Percentiles rank a stretch among this genome's conserved stretches.
phyloP scores from a whole-genome alignment of 2,329 filamentous ascomycete species.

The Aspergillus niger region DNA sequence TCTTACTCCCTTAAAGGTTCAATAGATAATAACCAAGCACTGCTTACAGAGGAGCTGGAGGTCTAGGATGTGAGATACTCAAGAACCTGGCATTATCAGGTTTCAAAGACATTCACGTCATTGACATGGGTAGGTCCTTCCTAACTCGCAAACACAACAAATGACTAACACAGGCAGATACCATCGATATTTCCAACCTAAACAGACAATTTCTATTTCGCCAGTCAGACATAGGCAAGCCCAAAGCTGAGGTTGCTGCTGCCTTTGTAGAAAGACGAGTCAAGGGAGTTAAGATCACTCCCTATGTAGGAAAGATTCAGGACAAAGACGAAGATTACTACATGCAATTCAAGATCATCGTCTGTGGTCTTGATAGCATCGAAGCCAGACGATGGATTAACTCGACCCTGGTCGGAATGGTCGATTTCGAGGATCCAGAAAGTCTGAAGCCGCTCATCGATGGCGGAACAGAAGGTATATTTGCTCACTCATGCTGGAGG shows the following conservation, averaged over 20 bases:
- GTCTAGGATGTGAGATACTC: slow-evolving; percentile 91
- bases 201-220: slow-evolving; percentile 98
- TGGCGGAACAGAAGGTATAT: slow-evolving; percentile 82
- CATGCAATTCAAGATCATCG: slow-evolving; percentile 90
- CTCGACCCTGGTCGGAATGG: slow-evolving; percentile 84
- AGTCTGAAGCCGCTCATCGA: slow-evolving; percentile 92
- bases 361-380: slow-evolving; percentile 95
- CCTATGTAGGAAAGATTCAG: slow-evolving; percentile 92
- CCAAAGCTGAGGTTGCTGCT: slow-evolving; percentile 90
- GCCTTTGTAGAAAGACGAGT: slow-evolving; percentile 88
- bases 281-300: slow-evolving; percentile 86
- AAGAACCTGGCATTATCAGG: slow-evolving; percentile 95
- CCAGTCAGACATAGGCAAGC: slow-evolving; percentile 84
- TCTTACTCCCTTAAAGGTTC: background rate
- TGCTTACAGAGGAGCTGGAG: slow-evolving; percentile 75
- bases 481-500: background rate
- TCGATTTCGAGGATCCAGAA: slow-evolving; percentile 79
- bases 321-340: slow-evolving; percentile 97
- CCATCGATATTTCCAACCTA: slow-evolving; percentile 96
- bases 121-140: slow-evolving; percentile 79
- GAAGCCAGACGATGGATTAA: slow-evolving; percentile 99
- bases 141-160: background rate
- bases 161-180: slow-evolving; percentile 62
- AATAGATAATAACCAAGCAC: slow-evolving; percentile 31
- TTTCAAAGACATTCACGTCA: slow-evolving; percentile 96